Conservation (phyloP, 768 basidiomycete species). For the Hericium coralloides region DNA sequence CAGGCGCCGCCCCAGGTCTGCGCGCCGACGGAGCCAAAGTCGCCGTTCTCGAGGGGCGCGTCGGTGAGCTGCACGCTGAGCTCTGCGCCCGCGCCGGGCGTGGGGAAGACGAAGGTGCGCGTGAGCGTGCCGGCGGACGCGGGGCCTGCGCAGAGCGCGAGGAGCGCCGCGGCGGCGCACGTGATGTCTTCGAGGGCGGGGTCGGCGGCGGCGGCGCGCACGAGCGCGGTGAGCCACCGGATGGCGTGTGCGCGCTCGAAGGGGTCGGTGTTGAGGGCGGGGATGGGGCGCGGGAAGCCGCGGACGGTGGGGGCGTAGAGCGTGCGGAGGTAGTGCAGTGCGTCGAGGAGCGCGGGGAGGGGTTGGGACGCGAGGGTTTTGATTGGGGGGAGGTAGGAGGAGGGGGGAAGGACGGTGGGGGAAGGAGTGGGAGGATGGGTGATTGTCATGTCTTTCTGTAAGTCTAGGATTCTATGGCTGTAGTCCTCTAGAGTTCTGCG, state of each 20-base stretch:
- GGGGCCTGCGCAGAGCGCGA: slow-evolving; percentile 57
- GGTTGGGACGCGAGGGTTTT: slow-evolving; percentile 19
- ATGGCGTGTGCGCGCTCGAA: slow-evolving; percentile 67
- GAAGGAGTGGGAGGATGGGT: slow-evolving; percentile 25
- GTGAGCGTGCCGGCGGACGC: slow-evolving; percentile 51
- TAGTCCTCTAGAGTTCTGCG: not conserved
- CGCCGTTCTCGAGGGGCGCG: slow-evolving; percentile 58
- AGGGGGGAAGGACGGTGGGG: slow-evolving; percentile 45
- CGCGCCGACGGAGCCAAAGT: slow-evolving; percentile 66
- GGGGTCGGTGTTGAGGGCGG: slow-evolving; percentile 37
- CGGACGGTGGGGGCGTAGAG: slow-evolving; percentile 58
- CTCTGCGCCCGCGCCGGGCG: not conserved
- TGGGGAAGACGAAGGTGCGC: slow-evolving; percentile 41
- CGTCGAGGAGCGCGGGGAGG: slow-evolving; percentile 28
- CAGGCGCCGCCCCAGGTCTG: slow-evolving; percentile 89
- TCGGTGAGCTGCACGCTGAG: slow-evolving; percentile 48
- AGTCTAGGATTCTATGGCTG: not conserved
- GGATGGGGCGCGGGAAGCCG: slow-evolving; percentile 36
- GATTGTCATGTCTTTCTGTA: not conserved
- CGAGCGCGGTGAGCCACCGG: slow-evolving; percentile 65
- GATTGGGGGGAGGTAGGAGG: slow-evolving; percentile 28
- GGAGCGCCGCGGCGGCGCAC: slow-evolving; percentile 46
- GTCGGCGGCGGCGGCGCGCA: slow-evolving; percentile 19
- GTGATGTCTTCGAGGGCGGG: slow-evolving; percentile 32
- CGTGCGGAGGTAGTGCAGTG: slow-evolving; percentile 39